These are phyloP conservation scores for Quercus cerris DNA, from an alignment of 306 rosid species.

Conservation along the genomic window DNA sequence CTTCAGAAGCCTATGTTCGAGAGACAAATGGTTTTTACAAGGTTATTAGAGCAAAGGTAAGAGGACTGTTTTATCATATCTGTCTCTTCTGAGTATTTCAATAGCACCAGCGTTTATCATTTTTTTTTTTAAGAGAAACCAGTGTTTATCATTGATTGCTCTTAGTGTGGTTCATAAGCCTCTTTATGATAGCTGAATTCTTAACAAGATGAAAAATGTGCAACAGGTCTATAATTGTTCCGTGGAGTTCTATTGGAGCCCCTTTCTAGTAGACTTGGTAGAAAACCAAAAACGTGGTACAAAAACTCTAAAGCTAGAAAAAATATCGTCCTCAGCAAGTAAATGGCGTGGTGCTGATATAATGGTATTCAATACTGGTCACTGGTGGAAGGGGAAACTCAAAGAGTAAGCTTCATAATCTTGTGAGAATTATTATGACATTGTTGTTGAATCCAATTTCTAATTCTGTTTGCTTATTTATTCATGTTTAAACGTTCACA, in stretches of 20 bases:
- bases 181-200: no score
- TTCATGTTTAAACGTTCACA: no score
- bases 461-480: no score
- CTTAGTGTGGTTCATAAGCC: no score
- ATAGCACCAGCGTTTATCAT: no score
- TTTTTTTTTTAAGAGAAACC: no score
- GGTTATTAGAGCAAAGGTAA: slow-evolving; percentile 35
- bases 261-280: slow-evolving; percentile 38
- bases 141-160: no score
- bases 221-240: slow-evolving; percentile 38
- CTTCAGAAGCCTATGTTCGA: slow-evolving; percentile 23
- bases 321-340: slow-evolving; percentile 11
- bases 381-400: slow-evolving; percentile 44
- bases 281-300: slow-evolving; percentile 12
- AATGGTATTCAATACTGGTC: slow-evolving; percentile 54
- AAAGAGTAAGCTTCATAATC: slow-evolving; percentile 25
- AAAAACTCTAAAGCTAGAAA: slow-evolving; percentile 31
- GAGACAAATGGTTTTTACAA: slow-evolving; percentile 26
- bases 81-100: no score
- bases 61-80: background rate
- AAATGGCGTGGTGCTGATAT: slow-evolving; percentile 37
- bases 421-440: background rate
- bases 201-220: no score
- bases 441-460: no score
- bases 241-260: slow-evolving; percentile 51